These are phyloP conservation scores for Aurantiochytrium sp. DNA, from an alignment of 108 stramenopile genomes.

Conservation along the genomic window DNA sequence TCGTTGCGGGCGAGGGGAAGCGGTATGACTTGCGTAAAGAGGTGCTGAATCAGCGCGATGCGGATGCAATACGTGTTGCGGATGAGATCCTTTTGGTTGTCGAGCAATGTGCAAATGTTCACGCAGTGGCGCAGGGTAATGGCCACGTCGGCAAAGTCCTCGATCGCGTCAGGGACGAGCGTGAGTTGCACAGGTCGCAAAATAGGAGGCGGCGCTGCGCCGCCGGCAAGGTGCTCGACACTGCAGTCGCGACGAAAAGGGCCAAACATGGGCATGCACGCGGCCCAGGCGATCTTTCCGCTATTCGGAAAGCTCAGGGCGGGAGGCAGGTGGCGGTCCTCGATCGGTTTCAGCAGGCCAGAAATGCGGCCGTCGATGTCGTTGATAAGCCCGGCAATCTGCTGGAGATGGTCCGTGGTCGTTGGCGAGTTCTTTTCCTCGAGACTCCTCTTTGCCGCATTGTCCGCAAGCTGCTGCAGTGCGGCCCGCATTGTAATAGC, in stretches of 20 bases:
- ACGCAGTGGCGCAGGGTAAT: slow-evolving; percentile 74
- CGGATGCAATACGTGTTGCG: slow-evolving; percentile 92
- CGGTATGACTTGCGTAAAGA: slow-evolving; percentile 83
- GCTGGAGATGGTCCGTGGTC: background rate
- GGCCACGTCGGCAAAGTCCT: slow-evolving; percentile 28
- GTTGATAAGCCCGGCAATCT: background rate
- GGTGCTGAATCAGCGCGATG: slow-evolving; percentile 87
- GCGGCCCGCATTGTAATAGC: background rate
- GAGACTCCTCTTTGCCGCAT: background rate
- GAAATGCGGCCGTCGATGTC: background rate
- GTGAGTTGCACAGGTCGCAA: background rate
- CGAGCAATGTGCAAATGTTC: slow-evolving; percentile 84
- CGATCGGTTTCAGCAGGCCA: background rate
- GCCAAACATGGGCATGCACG: slow-evolving; percentile 17
- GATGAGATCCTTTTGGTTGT: slow-evolving; percentile 84
- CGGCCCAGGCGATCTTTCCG: background rate
- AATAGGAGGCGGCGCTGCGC: background rate
- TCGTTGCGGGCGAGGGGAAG: slow-evolving; percentile 57
- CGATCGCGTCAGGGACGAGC: background rate
- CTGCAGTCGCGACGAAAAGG: slow-evolving; percentile 3
- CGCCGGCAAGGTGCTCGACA: background rate
- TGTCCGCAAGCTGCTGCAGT: background rate
- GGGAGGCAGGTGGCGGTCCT: background rate
- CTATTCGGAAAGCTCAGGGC: background rate
- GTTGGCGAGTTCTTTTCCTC: background rate